These are phyloP conservation scores for Actinomucor elegans DNA, from an alignment of 371 early-diverging fungal species.

Conservation along the genomic window DNA sequence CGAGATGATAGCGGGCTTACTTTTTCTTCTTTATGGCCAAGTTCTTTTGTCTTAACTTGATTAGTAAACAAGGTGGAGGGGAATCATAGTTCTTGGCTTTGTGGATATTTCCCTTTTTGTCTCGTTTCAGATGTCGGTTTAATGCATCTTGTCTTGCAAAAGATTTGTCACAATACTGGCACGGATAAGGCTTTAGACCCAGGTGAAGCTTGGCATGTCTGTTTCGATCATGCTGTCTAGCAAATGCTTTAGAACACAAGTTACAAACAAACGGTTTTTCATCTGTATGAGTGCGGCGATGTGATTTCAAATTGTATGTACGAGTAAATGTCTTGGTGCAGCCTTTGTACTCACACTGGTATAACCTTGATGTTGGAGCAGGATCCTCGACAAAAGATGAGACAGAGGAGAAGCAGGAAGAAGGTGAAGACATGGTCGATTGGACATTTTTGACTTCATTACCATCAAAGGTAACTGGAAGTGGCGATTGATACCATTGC, in stretches of 20 bases:
- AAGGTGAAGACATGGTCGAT: constrained; percentile 1
- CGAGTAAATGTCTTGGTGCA: constrained; percentile 79
- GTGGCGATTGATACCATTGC: neutral
- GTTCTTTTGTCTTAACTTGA: constrained; percentile 12
- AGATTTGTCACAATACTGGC: constrained; percentile 62
- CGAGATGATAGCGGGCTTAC: neutral
- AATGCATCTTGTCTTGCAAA: constrained; percentile 80
- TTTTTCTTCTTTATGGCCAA: constrained; percentile 4
- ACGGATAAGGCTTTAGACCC: constrained; percentile 62
- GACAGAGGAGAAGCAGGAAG: neutral
- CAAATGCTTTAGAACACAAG: constrained; percentile 62
- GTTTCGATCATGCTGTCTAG: constrained; percentile 77
- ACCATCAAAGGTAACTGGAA: too few species aligned
- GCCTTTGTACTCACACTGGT: constrained; percentile 36
- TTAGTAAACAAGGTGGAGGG: constrained; percentile 10
- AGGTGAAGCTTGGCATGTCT: constrained; percentile 71
- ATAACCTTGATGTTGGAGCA: neutral
- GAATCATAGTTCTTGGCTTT: neutral
- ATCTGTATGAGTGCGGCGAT: constrained; percentile 73
- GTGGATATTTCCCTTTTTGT: constrained; percentile 9
- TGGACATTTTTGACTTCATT: too few species aligned
- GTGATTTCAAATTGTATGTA: constrained; percentile 79
- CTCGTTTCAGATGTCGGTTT: constrained; percentile 53
- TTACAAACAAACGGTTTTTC: constrained; percentile 70
- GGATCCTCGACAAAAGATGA: constrained; percentile 3